These are phyloP conservation scores for Cyanidiococcus yangmingshanensis DNA, from an alignment of 23 red algal genomes.

Conservation along the genomic window DNA sequence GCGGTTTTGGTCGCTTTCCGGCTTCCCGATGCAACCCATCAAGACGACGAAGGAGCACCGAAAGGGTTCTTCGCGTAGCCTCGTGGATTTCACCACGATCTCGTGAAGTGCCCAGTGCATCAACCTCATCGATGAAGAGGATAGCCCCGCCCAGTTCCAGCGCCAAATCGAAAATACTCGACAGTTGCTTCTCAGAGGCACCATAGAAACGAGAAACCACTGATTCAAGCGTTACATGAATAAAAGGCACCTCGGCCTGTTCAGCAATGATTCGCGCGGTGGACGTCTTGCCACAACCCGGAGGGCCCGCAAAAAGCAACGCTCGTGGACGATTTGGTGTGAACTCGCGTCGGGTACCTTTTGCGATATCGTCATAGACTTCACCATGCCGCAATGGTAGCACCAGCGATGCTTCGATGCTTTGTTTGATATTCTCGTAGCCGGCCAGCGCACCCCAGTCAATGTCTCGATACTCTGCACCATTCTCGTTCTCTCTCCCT, in stretches of 20 bases:
- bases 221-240: constrained; percentile 65
- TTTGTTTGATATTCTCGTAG: constrained; percentile 72
- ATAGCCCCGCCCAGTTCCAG: constrained; percentile 50
- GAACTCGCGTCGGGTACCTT: constrained; percentile 46
- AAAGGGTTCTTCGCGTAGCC: constrained; percentile 60
- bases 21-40: constrained; percentile 44
- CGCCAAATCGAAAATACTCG: constrained; percentile 56
- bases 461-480: neutral
- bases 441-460: constrained; percentile 76
- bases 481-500: neutral
- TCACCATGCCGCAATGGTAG: constrained; percentile 60
- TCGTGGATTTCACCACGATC: constrained; percentile 66
- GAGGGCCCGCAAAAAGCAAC: constrained; percentile 73
- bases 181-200: constrained; percentile 62
- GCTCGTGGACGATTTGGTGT: constrained; percentile 67
- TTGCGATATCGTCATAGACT: constrained; percentile 78
- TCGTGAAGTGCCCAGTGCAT: constrained; percentile 59
- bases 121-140: constrained; percentile 88
- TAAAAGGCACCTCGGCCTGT: constrained; percentile 66
- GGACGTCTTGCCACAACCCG: constrained; percentile 79
- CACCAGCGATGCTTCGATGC: constrained; percentile 57
- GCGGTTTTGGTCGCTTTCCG: neutral
- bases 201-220: constrained; percentile 79
- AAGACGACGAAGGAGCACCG: constrained; percentile 69
- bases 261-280: constrained; percentile 61